Evolutionary conservation across 2,329 filamentous ascomycete genomes (phyloP).

Genomic region (Hypomyces rosellus): DNA sequence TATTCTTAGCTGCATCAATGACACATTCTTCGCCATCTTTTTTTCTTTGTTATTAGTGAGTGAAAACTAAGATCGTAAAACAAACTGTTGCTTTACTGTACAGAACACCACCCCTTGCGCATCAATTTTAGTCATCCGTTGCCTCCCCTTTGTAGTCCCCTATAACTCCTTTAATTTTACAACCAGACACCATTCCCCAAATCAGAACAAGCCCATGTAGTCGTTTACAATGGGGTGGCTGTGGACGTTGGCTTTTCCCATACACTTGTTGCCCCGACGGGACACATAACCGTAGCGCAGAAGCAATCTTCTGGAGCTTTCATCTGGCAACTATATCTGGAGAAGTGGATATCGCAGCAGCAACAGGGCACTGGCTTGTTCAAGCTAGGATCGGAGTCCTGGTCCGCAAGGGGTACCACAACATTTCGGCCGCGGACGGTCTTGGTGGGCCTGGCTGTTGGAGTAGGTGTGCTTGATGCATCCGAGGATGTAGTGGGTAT

Average conservation of each 20-base stretch:
- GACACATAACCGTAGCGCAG: slow-evolving; percentile 18
- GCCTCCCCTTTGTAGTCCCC: no score
- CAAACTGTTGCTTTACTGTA: no score
- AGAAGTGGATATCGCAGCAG: slow-evolving; percentile 17
- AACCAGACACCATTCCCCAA: no score
- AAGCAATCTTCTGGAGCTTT: slow-evolving; percentile 9
- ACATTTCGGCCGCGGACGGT: not conserved
- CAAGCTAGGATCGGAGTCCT: not conserved
- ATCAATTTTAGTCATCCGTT: no score
- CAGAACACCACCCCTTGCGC: no score
- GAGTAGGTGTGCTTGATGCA: not conserved
- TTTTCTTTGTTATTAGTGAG: no score
- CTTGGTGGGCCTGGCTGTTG: not conserved
- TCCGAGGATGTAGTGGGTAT: no score
- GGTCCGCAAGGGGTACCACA: no score
- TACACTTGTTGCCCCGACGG: slow-evolving; percentile 15
- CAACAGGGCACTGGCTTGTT: slow-evolving; percentile 15
- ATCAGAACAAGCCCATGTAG: not conserved
- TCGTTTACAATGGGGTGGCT: not conserved
- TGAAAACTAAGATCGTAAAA: no score
- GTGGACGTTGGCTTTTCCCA: not conserved
- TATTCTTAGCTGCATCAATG: no score
- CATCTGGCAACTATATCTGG: slow-evolving; percentile 13
- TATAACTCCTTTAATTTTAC: no score
- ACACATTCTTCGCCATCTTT: no score